These are phyloP conservation scores for Phylloporus sp. DNA, from an alignment of 768 basidiomycete genomes.

Conservation along the genomic window DNA sequence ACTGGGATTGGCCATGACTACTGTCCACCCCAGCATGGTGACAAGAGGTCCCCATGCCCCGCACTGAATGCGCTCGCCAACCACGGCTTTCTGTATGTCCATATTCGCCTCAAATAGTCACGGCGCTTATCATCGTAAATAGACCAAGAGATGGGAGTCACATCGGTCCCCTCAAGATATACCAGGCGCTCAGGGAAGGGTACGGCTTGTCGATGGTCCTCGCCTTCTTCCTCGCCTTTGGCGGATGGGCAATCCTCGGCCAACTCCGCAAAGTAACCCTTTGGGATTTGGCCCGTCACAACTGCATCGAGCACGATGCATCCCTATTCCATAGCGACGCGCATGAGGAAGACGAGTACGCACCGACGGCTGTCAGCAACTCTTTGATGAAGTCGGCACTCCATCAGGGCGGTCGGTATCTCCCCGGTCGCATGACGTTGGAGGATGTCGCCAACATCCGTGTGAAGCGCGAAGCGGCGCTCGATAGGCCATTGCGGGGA, in stretches of 20 bases:
- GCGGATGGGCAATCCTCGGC: slow-evolving; percentile 42
- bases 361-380: slow-evolving; percentile 41
- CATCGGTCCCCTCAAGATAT: slow-evolving; percentile 37
- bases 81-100: slow-evolving; percentile 65
- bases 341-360: slow-evolving; percentile 40
- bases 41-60: slow-evolving; percentile 64
- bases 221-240: slow-evolving; percentile 44
- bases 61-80: slow-evolving; percentile 72
- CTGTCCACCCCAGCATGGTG: slow-evolving; percentile 41
- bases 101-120: not conserved
- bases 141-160: slow-evolving; percentile 51
- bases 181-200: slow-evolving; percentile 41
- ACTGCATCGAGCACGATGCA: slow-evolving; percentile 54
- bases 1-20: slow-evolving; percentile 35
- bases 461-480: slow-evolving; percentile 44
- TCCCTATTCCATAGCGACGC: slow-evolving; percentile 50
- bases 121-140: not conserved
- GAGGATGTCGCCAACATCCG: slow-evolving; percentile 45
- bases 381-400: slow-evolving; percentile 38
- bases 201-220: slow-evolving; percentile 47
- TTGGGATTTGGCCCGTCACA: slow-evolving; percentile 42
- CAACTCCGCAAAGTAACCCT: slow-evolving; percentile 33
- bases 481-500: slow-evolving; percentile 31
- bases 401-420: slow-evolving; percentile 29
- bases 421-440: slow-evolving; percentile 27